Evolutionary conservation across 2,329 filamentous ascomycete species (phyloP).

Genomic region (Botrytis deweyae): DNA sequence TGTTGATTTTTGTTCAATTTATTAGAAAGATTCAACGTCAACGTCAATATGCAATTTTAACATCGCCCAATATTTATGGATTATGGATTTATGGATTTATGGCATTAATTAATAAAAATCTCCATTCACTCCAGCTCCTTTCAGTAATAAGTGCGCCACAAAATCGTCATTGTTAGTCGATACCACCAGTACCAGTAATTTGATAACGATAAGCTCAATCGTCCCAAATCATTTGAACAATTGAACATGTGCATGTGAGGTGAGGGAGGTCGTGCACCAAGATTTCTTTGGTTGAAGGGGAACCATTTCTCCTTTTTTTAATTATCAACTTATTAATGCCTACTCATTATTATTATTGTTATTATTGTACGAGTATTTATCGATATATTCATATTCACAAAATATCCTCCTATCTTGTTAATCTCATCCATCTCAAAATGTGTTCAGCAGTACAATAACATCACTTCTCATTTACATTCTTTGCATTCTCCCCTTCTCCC

Average conservation of each 20-base stretch:
- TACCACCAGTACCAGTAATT: neutral
- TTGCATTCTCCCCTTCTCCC: too few species aligned
- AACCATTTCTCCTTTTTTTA: neutral
- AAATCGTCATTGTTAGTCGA: neutral
- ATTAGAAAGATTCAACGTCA: neutral
- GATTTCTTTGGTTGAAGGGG: neutral
- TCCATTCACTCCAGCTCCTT: neutral
- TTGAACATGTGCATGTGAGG: neutral
- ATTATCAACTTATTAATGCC: neutral
- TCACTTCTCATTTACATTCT: neutral
- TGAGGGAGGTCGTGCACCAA: neutral
- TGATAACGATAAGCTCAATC: slow-evolving; percentile 6
- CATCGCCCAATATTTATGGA: neutral
- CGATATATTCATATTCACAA: neutral
- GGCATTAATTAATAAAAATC: neutral
- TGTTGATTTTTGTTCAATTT: neutral
- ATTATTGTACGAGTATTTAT: neutral
- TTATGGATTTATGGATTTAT: neutral
- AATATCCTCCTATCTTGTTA: neutral
- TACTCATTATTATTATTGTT: neutral
- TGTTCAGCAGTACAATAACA: neutral
- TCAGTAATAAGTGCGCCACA: neutral
- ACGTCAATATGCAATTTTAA: neutral
- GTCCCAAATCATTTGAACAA: neutral
- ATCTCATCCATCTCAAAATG: neutral